These are phyloP conservation scores for Bertia moriformis DNA, from an alignment of 2,329 filamentous ascomycete species.

Conservation along the genomic window DNA sequence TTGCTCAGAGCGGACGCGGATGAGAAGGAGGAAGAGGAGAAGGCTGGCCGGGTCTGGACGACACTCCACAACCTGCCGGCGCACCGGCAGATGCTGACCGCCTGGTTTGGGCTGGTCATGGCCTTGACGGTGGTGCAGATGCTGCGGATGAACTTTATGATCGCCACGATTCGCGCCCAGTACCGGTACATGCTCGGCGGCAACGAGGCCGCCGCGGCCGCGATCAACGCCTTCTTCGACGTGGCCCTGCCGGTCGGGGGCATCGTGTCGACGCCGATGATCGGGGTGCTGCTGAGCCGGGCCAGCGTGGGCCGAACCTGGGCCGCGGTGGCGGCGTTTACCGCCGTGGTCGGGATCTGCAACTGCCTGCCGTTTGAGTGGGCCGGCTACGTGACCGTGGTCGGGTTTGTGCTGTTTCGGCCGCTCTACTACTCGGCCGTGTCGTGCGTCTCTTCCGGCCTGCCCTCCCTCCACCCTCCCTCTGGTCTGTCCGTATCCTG, in stretches of 20 bases:
- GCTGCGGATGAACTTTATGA: slow-evolving; percentile 52
- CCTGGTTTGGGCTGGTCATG: slow-evolving; percentile 61
- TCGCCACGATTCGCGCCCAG: slow-evolving; percentile 55
- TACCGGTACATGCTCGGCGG: slow-evolving; percentile 54
- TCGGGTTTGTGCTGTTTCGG: slow-evolving; percentile 57
- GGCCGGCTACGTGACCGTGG: slow-evolving; percentile 52
- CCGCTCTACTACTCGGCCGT: slow-evolving; percentile 67
- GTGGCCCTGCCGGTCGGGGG: slow-evolving; percentile 51
- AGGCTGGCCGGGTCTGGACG: slow-evolving; percentile 55
- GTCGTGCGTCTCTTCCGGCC: slow-evolving; percentile 23
- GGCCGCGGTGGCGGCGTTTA: slow-evolving; percentile 38
- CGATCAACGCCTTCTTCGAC: slow-evolving; percentile 25
- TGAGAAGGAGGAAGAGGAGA: slow-evolving; percentile 40
- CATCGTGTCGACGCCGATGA: slow-evolving; percentile 55
- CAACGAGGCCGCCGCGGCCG: slow-evolving; percentile 15
- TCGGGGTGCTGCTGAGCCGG: slow-evolving; percentile 54
- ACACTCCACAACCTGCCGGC: slow-evolving; percentile 54
- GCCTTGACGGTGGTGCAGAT: slow-evolving; percentile 45
- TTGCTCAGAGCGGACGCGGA: slow-evolving; percentile 40
- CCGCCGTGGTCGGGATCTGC: slow-evolving; percentile 47
- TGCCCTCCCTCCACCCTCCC: accelerated
- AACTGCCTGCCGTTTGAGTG: slow-evolving; percentile 48
- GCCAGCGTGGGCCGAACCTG: slow-evolving; percentile 47
- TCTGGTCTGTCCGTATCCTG: slow-evolving; percentile 1
- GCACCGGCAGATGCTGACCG: slow-evolving; percentile 46